phyloP scores from a whole-genome alignment of 2,329 filamentous ascomycete species.

The Alternaria triticimaculans region DNA sequence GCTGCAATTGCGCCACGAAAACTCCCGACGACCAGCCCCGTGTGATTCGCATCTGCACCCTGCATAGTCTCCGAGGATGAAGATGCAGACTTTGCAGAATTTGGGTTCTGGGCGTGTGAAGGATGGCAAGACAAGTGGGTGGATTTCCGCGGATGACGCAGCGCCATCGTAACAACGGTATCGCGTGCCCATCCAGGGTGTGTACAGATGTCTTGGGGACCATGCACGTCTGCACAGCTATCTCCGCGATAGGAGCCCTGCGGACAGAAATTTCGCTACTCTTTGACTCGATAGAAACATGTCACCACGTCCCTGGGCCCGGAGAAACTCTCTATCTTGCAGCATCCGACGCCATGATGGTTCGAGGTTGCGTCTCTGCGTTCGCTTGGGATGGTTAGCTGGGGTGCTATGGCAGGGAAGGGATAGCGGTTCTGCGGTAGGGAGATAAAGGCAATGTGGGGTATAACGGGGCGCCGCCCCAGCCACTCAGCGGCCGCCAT shows the following conservation, averaged over 20 bases:
- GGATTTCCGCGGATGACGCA: slow-evolving; percentile 22
- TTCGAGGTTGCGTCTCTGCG: slow-evolving; percentile 19
- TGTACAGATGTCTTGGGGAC: slow-evolving; percentile 3
- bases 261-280: slow-evolving; percentile 3
- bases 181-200: slow-evolving; percentile 18
- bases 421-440: slow-evolving; percentile 12
- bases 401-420: slow-evolving; percentile 6
- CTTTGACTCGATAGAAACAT: slow-evolving; percentile 42
- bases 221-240: slow-evolving; percentile 10
- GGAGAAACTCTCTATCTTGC: slow-evolving; percentile 32
- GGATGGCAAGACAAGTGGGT: slow-evolving; percentile 10
- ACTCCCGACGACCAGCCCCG: slow-evolving; percentile 2
- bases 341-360: slow-evolving; percentile 8
- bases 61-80: not conserved
- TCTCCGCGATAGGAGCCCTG: slow-evolving; percentile 21
- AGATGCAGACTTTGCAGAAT: slow-evolving; percentile 1
- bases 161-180: slow-evolving; percentile 12
- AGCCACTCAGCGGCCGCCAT: slow-evolving; percentile 23
- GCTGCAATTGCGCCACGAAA: slow-evolving; percentile 8
- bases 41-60: slow-evolving; percentile 3
- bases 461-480: slow-evolving; percentile 13
- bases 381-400: slow-evolving; percentile 16
- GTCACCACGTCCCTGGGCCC: slow-evolving; percentile 24
- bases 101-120: slow-evolving; percentile 3
- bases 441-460: slow-evolving; percentile 37